phyloP scores from a whole-genome alignment of 495 filamentous ascomycete species.

The Xylaria telfairii region DNA sequence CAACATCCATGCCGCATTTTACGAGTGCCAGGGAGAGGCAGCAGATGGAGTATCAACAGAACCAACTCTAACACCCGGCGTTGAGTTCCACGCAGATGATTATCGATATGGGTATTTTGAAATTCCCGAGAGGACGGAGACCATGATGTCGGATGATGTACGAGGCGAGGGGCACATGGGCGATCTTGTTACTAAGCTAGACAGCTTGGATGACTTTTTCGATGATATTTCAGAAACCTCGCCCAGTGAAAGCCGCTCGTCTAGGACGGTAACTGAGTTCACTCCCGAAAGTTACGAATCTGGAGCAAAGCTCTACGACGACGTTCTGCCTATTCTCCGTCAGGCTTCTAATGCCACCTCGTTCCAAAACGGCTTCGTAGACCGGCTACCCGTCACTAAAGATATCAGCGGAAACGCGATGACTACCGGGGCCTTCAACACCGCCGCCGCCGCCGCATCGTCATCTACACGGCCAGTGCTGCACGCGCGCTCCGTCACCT shows the following conservation, averaged over 20 bases:
- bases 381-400: conserved; percentile 61
- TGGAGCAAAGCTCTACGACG: conserved; percentile 88
- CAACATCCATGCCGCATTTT: conserved; percentile 97
- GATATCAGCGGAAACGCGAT: conserved; percentile 65
- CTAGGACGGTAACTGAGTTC: conserved; percentile 68
- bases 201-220: conserved; percentile 95
- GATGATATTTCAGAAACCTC: conserved; percentile 64
- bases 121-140: conserved; percentile 69
- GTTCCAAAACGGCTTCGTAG: conserved; percentile 87
- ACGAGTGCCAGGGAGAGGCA: conserved; percentile 71
- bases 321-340: conserved; percentile 87
- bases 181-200: conserved; percentile 87
- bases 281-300: conserved; percentile 70
- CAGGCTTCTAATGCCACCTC: conserved; percentile 70
- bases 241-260: conserved; percentile 60
- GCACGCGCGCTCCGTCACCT: conserved; percentile 77
- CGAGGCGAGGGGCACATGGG: conserved; percentile 73
- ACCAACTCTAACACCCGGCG: conserved; percentile 76
- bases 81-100: conserved; percentile 91
- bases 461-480: conserved; percentile 54
- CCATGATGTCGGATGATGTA: conserved; percentile 89
- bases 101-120: conserved; percentile 83
- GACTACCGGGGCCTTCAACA: conserved; percentile 66
- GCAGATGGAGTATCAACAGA: conserved; percentile 63
- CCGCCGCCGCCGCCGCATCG: conserved; percentile 18